Percentiles rank a stretch among this genome's conserved stretches.
Evolutionary conservation across 371 early-diverging fungal genomes (phyloP).

Genomic region (Mucor circinelloides): DNA sequence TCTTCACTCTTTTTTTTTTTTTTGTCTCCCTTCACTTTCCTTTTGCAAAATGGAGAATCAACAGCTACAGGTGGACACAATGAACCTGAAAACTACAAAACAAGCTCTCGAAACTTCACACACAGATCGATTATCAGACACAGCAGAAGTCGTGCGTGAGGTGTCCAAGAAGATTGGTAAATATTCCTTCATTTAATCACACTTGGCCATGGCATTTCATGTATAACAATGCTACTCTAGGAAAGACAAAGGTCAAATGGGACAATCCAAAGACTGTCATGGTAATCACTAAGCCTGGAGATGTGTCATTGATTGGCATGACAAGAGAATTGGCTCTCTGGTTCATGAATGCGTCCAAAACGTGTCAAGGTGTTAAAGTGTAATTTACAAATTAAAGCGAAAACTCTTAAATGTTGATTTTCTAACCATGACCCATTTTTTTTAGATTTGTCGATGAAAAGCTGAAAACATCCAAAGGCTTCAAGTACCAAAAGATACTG

Average conservation of each 20-base stretch:
- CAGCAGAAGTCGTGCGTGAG: slow-evolving; percentile 45
- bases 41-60: slow-evolving; percentile 2
- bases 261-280: slow-evolving; percentile 74
- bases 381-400: background rate
- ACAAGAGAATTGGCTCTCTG: slow-evolving; percentile 83
- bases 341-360: slow-evolving; percentile 59
- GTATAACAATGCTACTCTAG: slow-evolving; percentile 13
- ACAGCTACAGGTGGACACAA: background rate
- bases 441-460: slow-evolving; percentile 68
- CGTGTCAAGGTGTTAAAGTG: slow-evolving; percentile 16
- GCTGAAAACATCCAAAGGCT: slow-evolving; percentile 59
- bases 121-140: slow-evolving; percentile 28
- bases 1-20: background rate
- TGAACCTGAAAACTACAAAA: background rate
- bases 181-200: background rate
- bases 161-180: slow-evolving; percentile 45
- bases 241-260: slow-evolving; percentile 59
- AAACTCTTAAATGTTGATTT: background rate
- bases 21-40: background rate
- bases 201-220: background rate
- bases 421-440: background rate
- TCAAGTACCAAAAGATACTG: slow-evolving; percentile 50
- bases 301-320: slow-evolving; percentile 70
- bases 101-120: background rate
- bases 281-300: slow-evolving; percentile 92